These are phyloP conservation scores for Trichoderma arundinaceum DNA, from an alignment of 2,329 filamentous ascomycete species.

Conservation along the genomic window DNA sequence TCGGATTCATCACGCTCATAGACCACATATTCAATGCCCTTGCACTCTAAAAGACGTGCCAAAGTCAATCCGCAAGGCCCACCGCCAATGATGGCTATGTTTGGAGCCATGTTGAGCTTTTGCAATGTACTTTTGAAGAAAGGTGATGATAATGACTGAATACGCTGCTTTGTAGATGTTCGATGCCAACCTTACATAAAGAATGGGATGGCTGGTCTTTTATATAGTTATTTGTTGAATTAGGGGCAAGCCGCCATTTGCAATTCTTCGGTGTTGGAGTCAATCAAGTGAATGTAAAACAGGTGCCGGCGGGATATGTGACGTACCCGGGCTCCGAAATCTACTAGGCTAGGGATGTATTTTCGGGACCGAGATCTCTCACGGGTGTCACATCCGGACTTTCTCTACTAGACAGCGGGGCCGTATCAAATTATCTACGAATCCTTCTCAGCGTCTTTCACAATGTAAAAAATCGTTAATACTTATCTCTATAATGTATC, in stretches of 20 bases:
- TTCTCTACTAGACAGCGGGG: background rate
- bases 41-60: constrained; percentile 57
- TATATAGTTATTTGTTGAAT: background rate
- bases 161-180: background rate
- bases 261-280: background rate
- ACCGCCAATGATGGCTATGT: constrained; percentile 56
- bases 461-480: background rate
- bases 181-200: background rate
- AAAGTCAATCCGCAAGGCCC: constrained; percentile 50
- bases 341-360: background rate
- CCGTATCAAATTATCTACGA: background rate
- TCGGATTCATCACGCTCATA: constrained; percentile 55
- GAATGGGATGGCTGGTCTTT: background rate
- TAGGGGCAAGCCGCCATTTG: background rate
- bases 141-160: too few relatives aligned
- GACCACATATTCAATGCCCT: constrained; percentile 53
- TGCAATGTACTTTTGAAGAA: too few relatives aligned
- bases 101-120: constrained; percentile 14
- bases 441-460: background rate
- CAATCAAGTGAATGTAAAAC: background rate
- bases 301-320: background rate
- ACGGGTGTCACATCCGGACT: background rate
- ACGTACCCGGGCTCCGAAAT: constrained; percentile 4
- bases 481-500: background rate
- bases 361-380: constrained; percentile 23